Percentiles rank a stretch among this genome's conserved stretches.
Conservation (phyloP, 1,284 basidiomycete genomes). For the Ustilago cynodontis region DNA sequence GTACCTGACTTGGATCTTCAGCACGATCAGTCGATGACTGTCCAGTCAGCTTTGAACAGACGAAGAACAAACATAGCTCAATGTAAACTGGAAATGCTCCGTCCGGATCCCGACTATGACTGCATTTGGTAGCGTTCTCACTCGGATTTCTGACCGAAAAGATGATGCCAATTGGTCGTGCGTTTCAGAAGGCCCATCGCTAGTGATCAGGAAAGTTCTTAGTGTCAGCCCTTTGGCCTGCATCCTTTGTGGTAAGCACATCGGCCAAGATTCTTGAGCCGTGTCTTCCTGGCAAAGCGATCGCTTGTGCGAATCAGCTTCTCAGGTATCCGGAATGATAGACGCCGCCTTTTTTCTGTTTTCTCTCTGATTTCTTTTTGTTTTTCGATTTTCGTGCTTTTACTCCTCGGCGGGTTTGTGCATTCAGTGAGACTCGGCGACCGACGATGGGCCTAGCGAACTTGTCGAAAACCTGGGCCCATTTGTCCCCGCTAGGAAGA, state of each 20-base stretch:
- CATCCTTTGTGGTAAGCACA: neutral
- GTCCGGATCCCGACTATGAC: neutral
- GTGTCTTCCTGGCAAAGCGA: neutral
- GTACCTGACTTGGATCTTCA: neutral
- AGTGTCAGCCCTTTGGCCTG: neutral
- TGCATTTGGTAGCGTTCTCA: neutral
- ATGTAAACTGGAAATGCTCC: neutral
- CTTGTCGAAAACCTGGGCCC: slow-evolving; percentile 2
- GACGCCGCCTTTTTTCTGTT: neutral
- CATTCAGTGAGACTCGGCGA: slow-evolving; percentile 15
- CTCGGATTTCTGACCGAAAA: neutral
- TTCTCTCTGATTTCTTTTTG: neutral
- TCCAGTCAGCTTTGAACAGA: neutral
- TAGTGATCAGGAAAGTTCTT: neutral
- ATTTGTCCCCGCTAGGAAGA: neutral
- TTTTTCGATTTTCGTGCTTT: neutral
- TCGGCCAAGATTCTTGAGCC: slow-evolving; percentile 1
- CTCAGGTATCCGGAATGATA: neutral
- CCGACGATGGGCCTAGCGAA: slow-evolving; percentile 20
- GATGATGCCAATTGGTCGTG: neutral
- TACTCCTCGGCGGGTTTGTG: slow-evolving; percentile 5
- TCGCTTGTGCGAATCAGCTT: neutral
- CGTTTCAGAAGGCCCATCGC: neutral
- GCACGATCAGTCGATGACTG: neutral
- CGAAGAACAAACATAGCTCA: neutral